These are phyloP conservation scores for Boechera stricta DNA, from an alignment of 345 rosid species.

Conservation along the genomic window DNA sequence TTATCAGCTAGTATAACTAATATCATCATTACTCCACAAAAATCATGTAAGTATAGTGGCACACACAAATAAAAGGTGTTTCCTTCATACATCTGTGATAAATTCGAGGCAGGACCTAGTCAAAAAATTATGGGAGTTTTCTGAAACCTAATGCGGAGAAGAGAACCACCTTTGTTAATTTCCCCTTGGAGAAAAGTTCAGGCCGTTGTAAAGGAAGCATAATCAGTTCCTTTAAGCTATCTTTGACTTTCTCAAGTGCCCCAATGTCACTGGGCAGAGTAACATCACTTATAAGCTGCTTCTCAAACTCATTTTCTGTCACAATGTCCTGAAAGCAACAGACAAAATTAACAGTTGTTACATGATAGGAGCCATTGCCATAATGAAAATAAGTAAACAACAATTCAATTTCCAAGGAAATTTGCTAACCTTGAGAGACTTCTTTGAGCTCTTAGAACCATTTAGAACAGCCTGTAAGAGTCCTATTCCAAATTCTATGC, in stretches of 20 bases:
- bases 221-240: constrained; percentile 12
- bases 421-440: constrained; percentile 69
- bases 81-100: background rate
- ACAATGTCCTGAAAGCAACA: constrained; percentile 17
- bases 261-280: constrained; percentile 19
- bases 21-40: constrained; percentile 1
- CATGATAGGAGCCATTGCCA: background rate
- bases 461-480: constrained; percentile 70
- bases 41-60: background rate
- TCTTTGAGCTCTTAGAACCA: constrained; percentile 80
- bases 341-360: background rate
- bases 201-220: constrained; percentile 24
- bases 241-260: constrained; percentile 11
- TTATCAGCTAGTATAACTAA: constrained; percentile 2
- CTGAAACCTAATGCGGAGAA: constrained; percentile 6
- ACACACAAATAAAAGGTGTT: background rate
- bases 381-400: constrained; percentile 15
- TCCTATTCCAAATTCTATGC: constrained; percentile 74
- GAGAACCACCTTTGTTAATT: constrained; percentile 16
- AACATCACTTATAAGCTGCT: constrained; percentile 5
- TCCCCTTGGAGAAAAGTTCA: constrained; percentile 6
- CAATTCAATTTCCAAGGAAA: constrained; percentile 6
- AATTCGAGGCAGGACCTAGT: background rate
- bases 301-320: constrained; percentile 9
- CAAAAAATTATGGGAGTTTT: background rate